Evolutionary conservation across 2,329 filamentous ascomycete species (phyloP), one percentile per base, ranked within the genome.

Genomic region (Colletotrichum sp.): DNA sequence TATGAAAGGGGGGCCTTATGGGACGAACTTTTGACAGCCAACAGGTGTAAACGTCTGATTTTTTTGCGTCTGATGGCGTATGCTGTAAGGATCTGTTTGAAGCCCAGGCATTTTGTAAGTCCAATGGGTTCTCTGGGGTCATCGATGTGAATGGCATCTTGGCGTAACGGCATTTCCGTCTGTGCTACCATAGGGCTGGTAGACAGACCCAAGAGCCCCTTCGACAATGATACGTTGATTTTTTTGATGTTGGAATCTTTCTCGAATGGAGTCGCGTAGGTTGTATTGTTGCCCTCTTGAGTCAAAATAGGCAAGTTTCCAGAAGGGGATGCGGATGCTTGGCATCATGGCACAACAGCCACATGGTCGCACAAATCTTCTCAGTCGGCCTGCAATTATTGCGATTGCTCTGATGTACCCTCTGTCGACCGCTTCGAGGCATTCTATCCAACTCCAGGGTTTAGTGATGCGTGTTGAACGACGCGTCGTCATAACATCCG

Each of bases 371-470:
- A 12, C 6, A 52, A 24, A 3, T 24, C 3, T 13, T 22, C 10
- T 22, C 44, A 52, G 10, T 22, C 44, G n/a, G 6, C 44, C n/a
- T 52, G 0, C n/a, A 22, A 13, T 22, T 4, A 24, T 8, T 52
- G 6, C 6, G 6, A 8, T 24, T 22, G 0, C n/a, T 5, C n/a
- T 5, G 10, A 13, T 52, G 1, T 8, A 22, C n/a, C 10, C 0
- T 52, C 44, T 0, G 0, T 52, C 2, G 12, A 24, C 44, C 44
- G n/a, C 0, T 22, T 13, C n/a, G 44, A 8, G 6, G n/a, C 6
- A 52, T 13, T 52, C n/a, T 24, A 52, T 6, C n/a, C 44, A 52
- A 0, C n/a, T 48, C 44, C 30, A 12, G 2, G 1, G 18, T 7
- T 52, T 52, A n/a, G 44, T 4, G 44, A 22, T 52, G 3, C 44